phyloP scores from a whole-genome alignment of 441 rosid species.

The Populus hybrid region DNA sequence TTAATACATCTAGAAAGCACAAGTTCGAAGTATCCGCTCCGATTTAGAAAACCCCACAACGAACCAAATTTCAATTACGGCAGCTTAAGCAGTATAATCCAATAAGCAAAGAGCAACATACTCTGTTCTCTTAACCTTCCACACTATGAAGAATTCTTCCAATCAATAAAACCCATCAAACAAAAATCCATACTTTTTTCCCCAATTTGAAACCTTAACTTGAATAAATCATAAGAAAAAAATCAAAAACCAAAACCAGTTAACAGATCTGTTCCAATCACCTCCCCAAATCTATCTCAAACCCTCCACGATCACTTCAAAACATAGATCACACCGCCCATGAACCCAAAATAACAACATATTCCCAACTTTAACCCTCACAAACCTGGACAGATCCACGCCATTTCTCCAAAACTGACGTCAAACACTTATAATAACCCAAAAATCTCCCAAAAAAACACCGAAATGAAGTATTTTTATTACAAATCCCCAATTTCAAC shows the following conservation, averaged over 20 bases:
- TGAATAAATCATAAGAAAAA: background rate
- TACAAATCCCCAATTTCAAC: background rate
- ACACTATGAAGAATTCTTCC: background rate
- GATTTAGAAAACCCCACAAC: background rate
- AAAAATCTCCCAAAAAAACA: background rate
- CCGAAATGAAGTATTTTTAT: background rate
- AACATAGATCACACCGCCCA: background rate
- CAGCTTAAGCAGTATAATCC: background rate
- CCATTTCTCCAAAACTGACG: background rate
- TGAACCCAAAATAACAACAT: constrained; percentile 9
- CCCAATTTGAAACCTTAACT: background rate
- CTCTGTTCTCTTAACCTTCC: background rate
- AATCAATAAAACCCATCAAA: background rate
- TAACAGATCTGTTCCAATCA: constrained; percentile 27
- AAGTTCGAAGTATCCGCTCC: background rate
- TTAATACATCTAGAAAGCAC: background rate
- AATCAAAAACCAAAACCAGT: background rate
- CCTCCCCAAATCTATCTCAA: constrained; percentile 1
- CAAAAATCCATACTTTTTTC: background rate
- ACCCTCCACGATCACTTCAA: constrained; percentile 16
- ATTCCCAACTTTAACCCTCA: background rate
- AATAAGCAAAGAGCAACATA: background rate
- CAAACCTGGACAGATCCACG: background rate
- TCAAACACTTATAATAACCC: background rate
- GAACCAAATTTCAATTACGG: background rate